Conservation (phyloP, 768 basidiomycete species). For the Glaciozyma antarctica region DNA sequence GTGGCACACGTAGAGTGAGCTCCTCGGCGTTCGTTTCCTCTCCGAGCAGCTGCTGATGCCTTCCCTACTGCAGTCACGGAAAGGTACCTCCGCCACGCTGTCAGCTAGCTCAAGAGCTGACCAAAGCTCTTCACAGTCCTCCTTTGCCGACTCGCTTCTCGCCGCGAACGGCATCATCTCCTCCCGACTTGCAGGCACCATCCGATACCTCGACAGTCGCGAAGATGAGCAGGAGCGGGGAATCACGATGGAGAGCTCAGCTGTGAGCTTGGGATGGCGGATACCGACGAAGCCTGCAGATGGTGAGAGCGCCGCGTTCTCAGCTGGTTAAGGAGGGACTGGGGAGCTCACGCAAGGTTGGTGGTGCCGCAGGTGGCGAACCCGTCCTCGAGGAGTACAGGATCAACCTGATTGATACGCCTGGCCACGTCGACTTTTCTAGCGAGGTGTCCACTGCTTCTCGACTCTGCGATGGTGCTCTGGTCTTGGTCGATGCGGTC, state of each 20-base stretch:
- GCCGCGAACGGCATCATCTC: constrained; percentile 99
- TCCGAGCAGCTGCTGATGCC: neutral
- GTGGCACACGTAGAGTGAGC: constrained; percentile 30
- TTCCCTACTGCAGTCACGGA: constrained; percentile 16
- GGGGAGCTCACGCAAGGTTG: constrained; percentile 45
- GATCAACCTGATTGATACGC: constrained; percentile 95
- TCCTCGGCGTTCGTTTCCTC: neutral
- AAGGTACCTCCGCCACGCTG: neutral
- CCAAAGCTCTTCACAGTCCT: constrained; percentile 49
- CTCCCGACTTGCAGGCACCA: constrained; percentile 83
- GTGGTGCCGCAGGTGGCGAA: constrained; percentile 6
- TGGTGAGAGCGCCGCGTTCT: constrained; percentile 19
- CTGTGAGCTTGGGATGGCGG: constrained; percentile 78
- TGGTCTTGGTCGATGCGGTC: constrained; percentile 90
- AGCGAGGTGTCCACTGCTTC: constrained; percentile 94
- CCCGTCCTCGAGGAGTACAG: constrained; percentile 57
- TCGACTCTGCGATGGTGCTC: constrained; percentile 83
- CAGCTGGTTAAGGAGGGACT: constrained; percentile 39
- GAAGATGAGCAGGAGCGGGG: constrained; percentile 97
- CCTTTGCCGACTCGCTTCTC: constrained; percentile 85
- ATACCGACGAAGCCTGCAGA: constrained; percentile 50
- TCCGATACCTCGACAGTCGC: constrained; percentile 86
- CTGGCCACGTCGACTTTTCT: constrained; percentile 97
- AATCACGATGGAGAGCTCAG: constrained; percentile 98
- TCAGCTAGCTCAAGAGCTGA: neutral